phyloP scores from a whole-genome alignment of 2,329 filamentous ascomycete species.

The Rutstroemia sp. region DNA sequence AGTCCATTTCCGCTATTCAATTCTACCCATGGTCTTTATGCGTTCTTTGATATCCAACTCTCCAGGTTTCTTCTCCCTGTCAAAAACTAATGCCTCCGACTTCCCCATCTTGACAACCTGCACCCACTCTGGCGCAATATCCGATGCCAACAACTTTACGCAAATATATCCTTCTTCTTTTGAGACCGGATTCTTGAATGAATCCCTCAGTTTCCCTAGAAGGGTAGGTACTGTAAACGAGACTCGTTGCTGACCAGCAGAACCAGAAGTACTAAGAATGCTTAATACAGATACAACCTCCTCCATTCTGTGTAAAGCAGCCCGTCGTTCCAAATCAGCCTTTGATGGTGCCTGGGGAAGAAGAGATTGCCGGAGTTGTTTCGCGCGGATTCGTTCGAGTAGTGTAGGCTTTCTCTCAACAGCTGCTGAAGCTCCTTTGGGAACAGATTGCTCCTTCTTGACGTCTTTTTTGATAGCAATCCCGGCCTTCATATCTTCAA shows the following conservation, averaged over 20 bases:
- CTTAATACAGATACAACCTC: constrained; percentile 61
- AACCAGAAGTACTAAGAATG: constrained; percentile 52
- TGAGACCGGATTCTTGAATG: constrained; percentile 42
- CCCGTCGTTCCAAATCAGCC: constrained; percentile 51
- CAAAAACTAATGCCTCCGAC: constrained; percentile 39
- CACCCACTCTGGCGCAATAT: constrained; percentile 43
- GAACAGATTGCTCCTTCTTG: constrained; percentile 31
- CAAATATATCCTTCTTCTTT: constrained; percentile 39
- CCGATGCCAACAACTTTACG: constrained; percentile 38
- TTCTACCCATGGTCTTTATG: constrained; percentile 15
- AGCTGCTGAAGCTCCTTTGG: constrained; percentile 7
- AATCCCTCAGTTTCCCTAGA: constrained; percentile 60
- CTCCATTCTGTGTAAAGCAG: constrained; percentile 59
- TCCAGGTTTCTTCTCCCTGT: constrained; percentile 25
- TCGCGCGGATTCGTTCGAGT: constrained; percentile 67
- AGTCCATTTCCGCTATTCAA: background rate
- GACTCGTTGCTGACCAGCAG: constrained; percentile 45
- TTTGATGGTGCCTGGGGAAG: constrained; percentile 39
- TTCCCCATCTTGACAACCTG: constrained; percentile 38
- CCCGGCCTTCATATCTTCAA: constrained; percentile 61
- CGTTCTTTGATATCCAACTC: constrained; percentile 24
- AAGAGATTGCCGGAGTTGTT: constrained; percentile 49
- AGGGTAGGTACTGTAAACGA: constrained; percentile 59
- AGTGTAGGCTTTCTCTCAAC: constrained; percentile 52
- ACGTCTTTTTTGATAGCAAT: constrained; percentile 45